phyloP scores from a whole-genome alignment of 2,329 filamentous ascomycete genomes.

The Epichloe amarillans region DNA sequence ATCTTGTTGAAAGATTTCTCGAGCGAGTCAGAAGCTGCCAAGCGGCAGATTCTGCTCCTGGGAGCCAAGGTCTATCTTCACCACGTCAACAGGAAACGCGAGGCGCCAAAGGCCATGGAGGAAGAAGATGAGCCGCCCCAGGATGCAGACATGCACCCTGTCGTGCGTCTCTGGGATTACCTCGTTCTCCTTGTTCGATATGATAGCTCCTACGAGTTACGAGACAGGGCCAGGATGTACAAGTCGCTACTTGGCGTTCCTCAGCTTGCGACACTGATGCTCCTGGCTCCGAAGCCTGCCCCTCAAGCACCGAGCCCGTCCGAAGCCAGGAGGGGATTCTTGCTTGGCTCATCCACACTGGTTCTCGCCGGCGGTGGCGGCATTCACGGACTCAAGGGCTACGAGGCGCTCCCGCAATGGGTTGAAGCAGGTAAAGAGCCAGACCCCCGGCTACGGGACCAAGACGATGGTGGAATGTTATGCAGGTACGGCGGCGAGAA shows the following conservation, averaged over 20 bases:
- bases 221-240: constrained; percentile 82
- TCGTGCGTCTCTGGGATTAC: constrained; percentile 73
- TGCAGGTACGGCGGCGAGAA: constrained; percentile 19
- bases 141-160: constrained; percentile 41
- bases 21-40: constrained; percentile 72
- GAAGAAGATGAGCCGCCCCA: constrained; percentile 18
- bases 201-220: constrained; percentile 87
- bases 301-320: constrained; percentile 84
- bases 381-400: constrained; percentile 62
- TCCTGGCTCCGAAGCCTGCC: constrained; percentile 87
- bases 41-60: constrained; percentile 80
- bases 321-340: constrained; percentile 63
- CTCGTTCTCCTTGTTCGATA: constrained; percentile 76
- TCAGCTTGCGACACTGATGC: constrained; percentile 78
- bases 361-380: constrained; percentile 68
- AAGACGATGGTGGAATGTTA: constrained; percentile 23
- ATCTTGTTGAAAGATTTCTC: constrained; percentile 78
- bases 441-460: constrained; percentile 58
- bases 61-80: constrained; percentile 96
- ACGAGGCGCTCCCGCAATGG: constrained; percentile 72
- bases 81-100: constrained; percentile 54
- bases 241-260: constrained; percentile 70
- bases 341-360: constrained; percentile 73
- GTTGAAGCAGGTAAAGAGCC: constrained; percentile 70
- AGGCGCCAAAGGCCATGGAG: constrained; percentile 23